phyloP scores from a whole-genome alignment of 306 rosid genomes.

The Betula pendula region DNA sequence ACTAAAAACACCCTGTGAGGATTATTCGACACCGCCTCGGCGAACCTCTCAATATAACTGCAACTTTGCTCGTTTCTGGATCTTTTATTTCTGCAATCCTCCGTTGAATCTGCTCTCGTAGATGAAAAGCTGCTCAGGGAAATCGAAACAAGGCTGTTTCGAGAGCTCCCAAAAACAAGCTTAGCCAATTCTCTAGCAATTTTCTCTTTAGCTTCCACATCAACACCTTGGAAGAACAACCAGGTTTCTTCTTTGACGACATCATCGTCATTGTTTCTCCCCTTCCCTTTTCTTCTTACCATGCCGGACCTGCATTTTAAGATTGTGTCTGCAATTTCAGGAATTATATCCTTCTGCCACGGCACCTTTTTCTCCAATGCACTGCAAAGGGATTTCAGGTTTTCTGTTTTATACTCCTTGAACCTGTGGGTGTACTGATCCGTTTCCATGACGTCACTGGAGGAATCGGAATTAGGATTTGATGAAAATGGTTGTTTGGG shows the following conservation, averaged over 20 bases:
- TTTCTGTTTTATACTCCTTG: constrained; percentile 69
- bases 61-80: constrained; percentile 73
- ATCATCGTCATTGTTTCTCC: constrained; percentile 16
- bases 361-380: constrained; percentile 78
- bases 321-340: constrained; percentile 63
- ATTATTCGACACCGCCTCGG: constrained; percentile 53
- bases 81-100: constrained; percentile 71
- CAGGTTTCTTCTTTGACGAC: constrained; percentile 78
- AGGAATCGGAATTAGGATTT: constrained; percentile 59
- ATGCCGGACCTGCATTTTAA: constrained; percentile 80
- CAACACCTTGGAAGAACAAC: constrained; percentile 90
- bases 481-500: constrained; percentile 39
- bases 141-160: constrained; percentile 51
- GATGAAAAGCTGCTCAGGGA: constrained; percentile 70
- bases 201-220: constrained; percentile 61
- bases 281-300: constrained; percentile 61
- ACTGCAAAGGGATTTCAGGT: constrained; percentile 56
- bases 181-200: constrained; percentile 73
- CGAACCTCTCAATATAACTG: constrained; percentile 68
- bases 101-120: constrained; percentile 74
- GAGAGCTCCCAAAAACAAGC: constrained; percentile 63
- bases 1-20: constrained; percentile 83
- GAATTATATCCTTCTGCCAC: constrained; percentile 73
- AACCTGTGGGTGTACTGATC: constrained; percentile 50
- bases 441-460: constrained; percentile 65